These are phyloP conservation scores for Penicillium sp. DNA, from an alignment of 2,329 filamentous ascomycete species.

Conservation along the genomic window DNA sequence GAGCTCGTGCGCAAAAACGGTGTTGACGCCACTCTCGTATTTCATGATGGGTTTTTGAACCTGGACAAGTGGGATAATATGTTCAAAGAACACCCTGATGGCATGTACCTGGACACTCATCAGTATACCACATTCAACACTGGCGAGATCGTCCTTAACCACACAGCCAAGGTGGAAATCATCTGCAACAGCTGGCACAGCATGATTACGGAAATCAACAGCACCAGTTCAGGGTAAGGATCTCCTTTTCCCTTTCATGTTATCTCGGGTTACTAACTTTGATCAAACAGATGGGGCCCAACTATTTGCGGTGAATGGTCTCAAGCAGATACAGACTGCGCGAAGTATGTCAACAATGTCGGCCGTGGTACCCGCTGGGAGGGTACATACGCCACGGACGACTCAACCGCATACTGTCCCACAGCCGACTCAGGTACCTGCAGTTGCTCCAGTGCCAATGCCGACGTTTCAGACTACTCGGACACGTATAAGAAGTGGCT, in stretches of 20 bases:
- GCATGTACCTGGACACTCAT: slow-evolving; percentile 89
- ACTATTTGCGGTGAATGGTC: slow-evolving; percentile 97
- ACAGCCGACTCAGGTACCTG: slow-evolving; percentile 63
- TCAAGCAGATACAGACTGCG: slow-evolving; percentile 96
- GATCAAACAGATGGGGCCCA: slow-evolving; percentile 69
- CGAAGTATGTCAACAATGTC: slow-evolving; percentile 84
- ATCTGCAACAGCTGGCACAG: slow-evolving; percentile 85
- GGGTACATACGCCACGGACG: slow-evolving; percentile 73
- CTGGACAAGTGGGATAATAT: slow-evolving; percentile 87
- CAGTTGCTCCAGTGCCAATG: slow-evolving; percentile 76
- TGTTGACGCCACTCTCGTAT: slow-evolving; percentile 72
- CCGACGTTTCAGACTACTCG: slow-evolving; percentile 69
- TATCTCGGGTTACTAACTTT: slow-evolving; percentile 8
- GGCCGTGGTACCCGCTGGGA: slow-evolving; percentile 88
- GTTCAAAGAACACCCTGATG: slow-evolving; percentile 69
- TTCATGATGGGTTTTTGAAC: slow-evolving; percentile 94
- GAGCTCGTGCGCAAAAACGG: slow-evolving; percentile 76
- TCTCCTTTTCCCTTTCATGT: background rate
- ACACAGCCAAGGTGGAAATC: slow-evolving; percentile 82
- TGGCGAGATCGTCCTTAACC: slow-evolving; percentile 78
- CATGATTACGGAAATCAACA: slow-evolving; percentile 74
- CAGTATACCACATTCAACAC: slow-evolving; percentile 99
- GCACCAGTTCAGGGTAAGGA: slow-evolving; percentile 67
- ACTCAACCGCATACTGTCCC: slow-evolving; percentile 76
- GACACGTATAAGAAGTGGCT: slow-evolving; percentile 82